A percentile compares a stretch with the other conserved stretches of the same genome.
phyloP scores from a whole-genome alignment of 1,139 yeast genomes.

The Saccharomyces uvarum region DNA sequence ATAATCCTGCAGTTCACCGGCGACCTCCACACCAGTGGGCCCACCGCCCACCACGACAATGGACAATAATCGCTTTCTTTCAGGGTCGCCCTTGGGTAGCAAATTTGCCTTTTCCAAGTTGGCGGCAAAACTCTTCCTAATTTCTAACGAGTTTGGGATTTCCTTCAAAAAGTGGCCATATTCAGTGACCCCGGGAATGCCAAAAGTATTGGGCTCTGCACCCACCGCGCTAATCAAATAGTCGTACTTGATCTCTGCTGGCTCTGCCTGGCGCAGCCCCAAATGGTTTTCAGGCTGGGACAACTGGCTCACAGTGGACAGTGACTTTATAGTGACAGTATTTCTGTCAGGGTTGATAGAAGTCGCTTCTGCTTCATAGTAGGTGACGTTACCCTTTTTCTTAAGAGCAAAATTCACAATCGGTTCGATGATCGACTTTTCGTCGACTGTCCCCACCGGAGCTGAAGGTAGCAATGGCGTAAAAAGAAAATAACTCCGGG shows the following conservation, averaged over 20 bases:
- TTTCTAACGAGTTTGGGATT: slow-evolving; percentile 70
- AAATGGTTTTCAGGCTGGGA: slow-evolving; percentile 26
- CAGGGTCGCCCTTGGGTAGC: slow-evolving; percentile 66
- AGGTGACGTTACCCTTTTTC: slow-evolving; percentile 73
- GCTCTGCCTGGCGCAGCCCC: slow-evolving; percentile 32
- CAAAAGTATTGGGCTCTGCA: slow-evolving; percentile 76
- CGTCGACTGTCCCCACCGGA: slow-evolving; percentile 90
- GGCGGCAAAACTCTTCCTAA: slow-evolving; percentile 68
- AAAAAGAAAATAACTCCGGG: slow-evolving; percentile 88
- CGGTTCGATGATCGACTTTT: slow-evolving; percentile 86
- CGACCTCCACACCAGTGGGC: slow-evolving; percentile 86
- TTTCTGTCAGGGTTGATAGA: slow-evolving; percentile 67
- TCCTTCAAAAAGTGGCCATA: slow-evolving; percentile 81
- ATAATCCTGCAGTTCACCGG: slow-evolving; percentile 88
- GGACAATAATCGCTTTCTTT: slow-evolving; percentile 64
- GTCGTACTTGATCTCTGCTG: slow-evolving; percentile 47
- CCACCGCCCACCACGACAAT: slow-evolving; percentile 89
- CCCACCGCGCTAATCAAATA: slow-evolving; percentile 78
- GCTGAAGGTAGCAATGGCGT: slow-evolving; percentile 90
- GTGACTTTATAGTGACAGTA: slow-evolving; percentile 47
- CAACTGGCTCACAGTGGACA: slow-evolving; percentile 35
- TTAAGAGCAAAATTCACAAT: slow-evolving; percentile 70
- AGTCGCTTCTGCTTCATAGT: slow-evolving; percentile 90
- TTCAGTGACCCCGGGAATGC: slow-evolving; percentile 72
- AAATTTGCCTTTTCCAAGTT: slow-evolving; percentile 68